These are phyloP conservation scores for Aspergillus sp. DNA, from an alignment of 2,329 filamentous ascomycete genomes.

Conservation along the genomic window DNA sequence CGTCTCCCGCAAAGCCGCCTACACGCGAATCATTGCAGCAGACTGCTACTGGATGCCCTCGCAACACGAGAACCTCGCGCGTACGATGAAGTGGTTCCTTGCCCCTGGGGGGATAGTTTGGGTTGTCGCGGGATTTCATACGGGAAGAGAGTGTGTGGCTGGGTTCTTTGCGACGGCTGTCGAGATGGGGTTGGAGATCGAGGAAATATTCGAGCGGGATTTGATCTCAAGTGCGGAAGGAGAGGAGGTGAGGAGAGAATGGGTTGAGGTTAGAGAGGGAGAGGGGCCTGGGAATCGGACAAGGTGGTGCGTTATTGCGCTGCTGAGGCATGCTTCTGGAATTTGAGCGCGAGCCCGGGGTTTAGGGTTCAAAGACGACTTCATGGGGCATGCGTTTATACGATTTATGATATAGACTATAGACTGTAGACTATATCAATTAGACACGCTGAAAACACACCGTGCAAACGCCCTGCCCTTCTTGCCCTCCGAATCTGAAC, in stretches of 20 bases:
- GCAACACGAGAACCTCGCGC: constrained; percentile 60
- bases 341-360: neutral
- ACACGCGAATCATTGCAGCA: constrained; percentile 61
- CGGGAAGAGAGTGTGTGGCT: constrained; percentile 59
- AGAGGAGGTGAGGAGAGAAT: constrained; percentile 49
- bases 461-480: constrained; percentile 87
- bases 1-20: constrained; percentile 42
- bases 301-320: constrained; percentile 62
- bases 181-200: constrained; percentile 52
- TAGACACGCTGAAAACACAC: constrained; percentile 71
- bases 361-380: neutral
- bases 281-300: constrained; percentile 55
- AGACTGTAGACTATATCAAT: neutral
- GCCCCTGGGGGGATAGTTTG: constrained; percentile 47
- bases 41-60: constrained; percentile 65
- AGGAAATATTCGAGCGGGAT: constrained; percentile 61
- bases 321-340: constrained; percentile 34
- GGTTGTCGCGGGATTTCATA: constrained; percentile 64
- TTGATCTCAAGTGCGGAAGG: constrained; percentile 43
- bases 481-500: constrained; percentile 86
- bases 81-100: constrained; percentile 62
- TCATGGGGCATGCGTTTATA: neutral
- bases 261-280: constrained; percentile 53
- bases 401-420: constrained; percentile 3
- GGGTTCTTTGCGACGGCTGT: constrained; percentile 58